Base-by-base conservation (phyloP, 2,329 filamentous ascomycete genomes). In the Trichophyton schoenleinii region DNA sequence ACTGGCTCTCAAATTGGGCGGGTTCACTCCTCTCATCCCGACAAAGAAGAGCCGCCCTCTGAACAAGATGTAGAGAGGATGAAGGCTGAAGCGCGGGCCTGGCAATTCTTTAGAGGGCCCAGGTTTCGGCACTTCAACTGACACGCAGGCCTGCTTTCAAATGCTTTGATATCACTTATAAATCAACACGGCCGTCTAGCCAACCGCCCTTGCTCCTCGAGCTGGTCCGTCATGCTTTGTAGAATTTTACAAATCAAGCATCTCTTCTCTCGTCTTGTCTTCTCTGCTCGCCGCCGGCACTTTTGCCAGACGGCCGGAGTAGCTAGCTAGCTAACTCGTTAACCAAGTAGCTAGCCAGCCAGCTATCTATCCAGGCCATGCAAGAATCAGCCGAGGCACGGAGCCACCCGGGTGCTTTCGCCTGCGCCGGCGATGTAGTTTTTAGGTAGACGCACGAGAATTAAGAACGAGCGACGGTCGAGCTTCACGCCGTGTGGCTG, bases 1-100 rank as follows among this genome's bases (percentile, higher is more conserved):
- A 96, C 91, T 0, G 91, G 90, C 18, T 90, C 95, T 62, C 86
- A 85, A 65, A 76, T 96, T 55, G 91, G 90, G 0, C 78, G 94
- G 62, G 72, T 95, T 20, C 79, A 76, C 60, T 88, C 88, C 69
- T 83, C 77, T 42, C 70, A 71, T 9, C 49, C n/a, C 49, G 13
- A 53, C 15, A 25, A 28, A 53, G 49, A 53, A 31, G 11, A 53
- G 3, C 11, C 9, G 48, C 13, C n/a, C 15, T 44, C 41, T 18
- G 41, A 44, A 7, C 41, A 44, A 15, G 41, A 20, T 1, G 41
- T n/a, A 44, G 34, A 38, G 9, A 38, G 8, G 34, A 11, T 13
- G 11, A 38, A 9, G 3, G 3, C 3, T 3, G 34, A 38, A 13
- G 13, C 3, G 34, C 8, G 11, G 15, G 41, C 41, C 41, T n/a